Evolutionary conservation across 768 basidiomycete genomes (phyloP), one percentile per base, ranked within the genome.

Genomic region (Cyclocybe aegerita): DNA sequence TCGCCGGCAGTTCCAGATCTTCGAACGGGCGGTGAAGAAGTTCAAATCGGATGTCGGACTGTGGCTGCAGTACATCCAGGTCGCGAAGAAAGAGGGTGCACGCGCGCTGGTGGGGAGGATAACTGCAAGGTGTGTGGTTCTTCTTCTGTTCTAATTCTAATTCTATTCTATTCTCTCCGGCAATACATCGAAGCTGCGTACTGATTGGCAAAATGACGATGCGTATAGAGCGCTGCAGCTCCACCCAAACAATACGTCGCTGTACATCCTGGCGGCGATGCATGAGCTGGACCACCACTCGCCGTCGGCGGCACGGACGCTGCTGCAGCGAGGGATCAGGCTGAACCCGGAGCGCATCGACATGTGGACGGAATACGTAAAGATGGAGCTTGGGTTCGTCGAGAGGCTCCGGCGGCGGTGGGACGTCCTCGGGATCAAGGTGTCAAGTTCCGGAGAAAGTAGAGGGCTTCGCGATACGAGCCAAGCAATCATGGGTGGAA

Each of bases 311-410:
- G 92, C 93, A 8, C 87, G 94, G 29, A 78, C 86, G 33, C 72
- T 95, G 36, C 75, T 98, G 38, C 90, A 94, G 54, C 84, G 94
- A 5, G 94, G 94, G 9, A 76, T 96, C 40, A 80, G 94, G 33
- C 66, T 96, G 43, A 87, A 93, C 57, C 71, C 76, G 9, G 81
- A 86, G 46, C 89, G 82, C 55, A 66, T 79, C 31, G 83, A 86
- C 49, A 73, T 98, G 67, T 98, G 94, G 94, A 75, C 76, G 15
- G 93, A 95, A 67, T 96, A 94, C 63, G 83, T 93, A 55, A 85
- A 85, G 63, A 91, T 97, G 82, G 94, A 98, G 65, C 70, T 95
- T 4, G 84, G 85, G 2, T 96, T 91, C 66, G 73, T 92, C 7
- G 93, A 96, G 70, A 81, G 80, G 10, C 70, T 95, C 42, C 74